Conservation (phyloP, 192 early-diverging fungal genomes). For the Umbelopsis ramanniana region DNA sequence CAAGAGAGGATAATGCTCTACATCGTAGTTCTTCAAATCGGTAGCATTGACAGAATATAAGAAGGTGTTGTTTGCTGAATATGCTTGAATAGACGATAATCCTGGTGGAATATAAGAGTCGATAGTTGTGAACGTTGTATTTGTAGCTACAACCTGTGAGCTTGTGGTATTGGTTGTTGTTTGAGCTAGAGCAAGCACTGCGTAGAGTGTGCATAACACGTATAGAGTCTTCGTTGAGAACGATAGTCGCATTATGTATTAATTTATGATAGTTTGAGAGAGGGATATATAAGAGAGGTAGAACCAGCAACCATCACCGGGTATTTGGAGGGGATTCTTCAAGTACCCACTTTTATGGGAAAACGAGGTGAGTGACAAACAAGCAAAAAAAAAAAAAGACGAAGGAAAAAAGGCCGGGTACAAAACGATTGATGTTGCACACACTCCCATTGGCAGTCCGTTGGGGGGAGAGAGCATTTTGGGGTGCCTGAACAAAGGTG, state of each 20-base stretch:
- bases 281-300: background rate
- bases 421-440: background rate
- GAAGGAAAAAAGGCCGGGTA: background rate
- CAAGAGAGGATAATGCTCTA: background rate
- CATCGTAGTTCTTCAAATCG: background rate
- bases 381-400: background rate
- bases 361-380: background rate
- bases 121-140: slow-evolving; percentile 6
- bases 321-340: background rate
- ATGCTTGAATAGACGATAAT: background rate
- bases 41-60: slow-evolving; percentile 9
- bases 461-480: background rate
- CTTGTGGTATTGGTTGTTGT: background rate
- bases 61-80: background rate
- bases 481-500: background rate
- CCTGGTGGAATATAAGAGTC: background rate
- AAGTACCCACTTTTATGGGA: background rate
- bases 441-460: background rate
- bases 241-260: background rate
- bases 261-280: background rate
- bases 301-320: background rate
- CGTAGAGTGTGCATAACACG: background rate
- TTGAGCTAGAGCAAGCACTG: background rate
- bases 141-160: background rate
- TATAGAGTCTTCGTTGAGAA: background rate